Percentiles rank a stretch among this genome's conserved stretches.
Evolutionary conservation across 2,329 filamentous ascomycete species (phyloP).

Genomic region (Mariannaea elegans): DNA sequence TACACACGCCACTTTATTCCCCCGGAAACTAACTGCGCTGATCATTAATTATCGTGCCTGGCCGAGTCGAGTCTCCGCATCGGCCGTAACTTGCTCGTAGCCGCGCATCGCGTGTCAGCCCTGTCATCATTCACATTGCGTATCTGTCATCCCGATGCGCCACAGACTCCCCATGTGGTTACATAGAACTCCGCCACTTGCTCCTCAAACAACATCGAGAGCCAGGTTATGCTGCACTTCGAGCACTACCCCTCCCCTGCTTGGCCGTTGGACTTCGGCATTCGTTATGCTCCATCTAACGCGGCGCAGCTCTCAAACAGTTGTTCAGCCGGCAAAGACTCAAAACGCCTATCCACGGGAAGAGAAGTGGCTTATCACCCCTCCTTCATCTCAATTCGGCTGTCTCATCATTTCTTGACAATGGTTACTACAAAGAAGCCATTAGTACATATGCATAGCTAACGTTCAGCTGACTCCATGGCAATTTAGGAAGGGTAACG

Average conservation of each 20-base stretch:
- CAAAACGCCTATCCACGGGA: slow-evolving; percentile 29
- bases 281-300: slow-evolving; percentile 25
- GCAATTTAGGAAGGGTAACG: slow-evolving; percentile 23
- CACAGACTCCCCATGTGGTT: slow-evolving; percentile 25
- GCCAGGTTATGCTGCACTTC: slow-evolving; percentile 5
- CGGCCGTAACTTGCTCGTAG: slow-evolving; percentile 35
- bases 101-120: slow-evolving; percentile 42
- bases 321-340: slow-evolving; percentile 28
- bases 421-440: slow-evolving; percentile 55
- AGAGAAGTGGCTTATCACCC: slow-evolving; percentile 13
- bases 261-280: slow-evolving; percentile 24
- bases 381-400: slow-evolving; percentile 32
- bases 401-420: slow-evolving; percentile 73
- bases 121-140: slow-evolving; percentile 35
- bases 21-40: slow-evolving; percentile 38
- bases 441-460: slow-evolving; percentile 38
- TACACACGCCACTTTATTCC: slow-evolving; percentile 37
- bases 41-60: slow-evolving; percentile 42
- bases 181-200: slow-evolving; percentile 24
- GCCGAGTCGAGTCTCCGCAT: slow-evolving; percentile 34
- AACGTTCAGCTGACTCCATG: slow-evolving; percentile 23
- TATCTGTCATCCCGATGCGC: slow-evolving; percentile 26
- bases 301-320: slow-evolving; percentile 33
- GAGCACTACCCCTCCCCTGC: slow-evolving; percentile 18
- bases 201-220: slow-evolving; percentile 14